Evolutionary conservation across 2,329 filamentous ascomycete species (phyloP), one percentile per base, ranked within the genome.

Genomic region (Neopestalotiopsis sp.): DNA sequence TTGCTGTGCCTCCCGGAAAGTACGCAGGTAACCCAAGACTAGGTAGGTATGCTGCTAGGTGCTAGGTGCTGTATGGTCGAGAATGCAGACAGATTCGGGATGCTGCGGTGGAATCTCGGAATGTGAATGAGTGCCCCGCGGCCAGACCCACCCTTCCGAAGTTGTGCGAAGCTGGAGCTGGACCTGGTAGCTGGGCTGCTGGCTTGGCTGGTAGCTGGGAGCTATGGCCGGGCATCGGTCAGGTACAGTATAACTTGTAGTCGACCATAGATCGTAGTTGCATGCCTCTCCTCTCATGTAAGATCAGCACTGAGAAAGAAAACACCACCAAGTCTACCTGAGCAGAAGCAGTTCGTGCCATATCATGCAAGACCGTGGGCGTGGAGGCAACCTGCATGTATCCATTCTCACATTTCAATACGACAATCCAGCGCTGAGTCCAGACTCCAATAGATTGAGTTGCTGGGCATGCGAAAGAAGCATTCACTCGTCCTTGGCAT

Each of bases 71-170:
- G 45, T 20, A 53, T 53, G 45, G 45, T 24, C 45, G 45, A 53
- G 17, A 53, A 38, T 38, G 59, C 28, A n/a, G n/a, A 62, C 40
- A 13, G 59, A 20, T 34, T 62, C 59, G 59, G 59, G 17, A 62
- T 62, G 34, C 59, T 40, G 59, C 59, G 59, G 59, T 62, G 59
- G 30, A 34, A 62, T 40, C 59, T 62, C 59, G 59, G 59, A 40
- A 20, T 62, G 34, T 62, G 30, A 14, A 62, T 4, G 14, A 20
- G 17, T 13, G 28, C 59, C 59, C 34, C 59, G 32, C 59, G 24
- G 24, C 59, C 12, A 28, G 59, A 30, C 32, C 59, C 59, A 62
- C 59, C 59, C 59, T 6, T 40, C 59, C 59, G 59, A 62, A 62
- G 30, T 34, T 34, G n/a, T 34, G 59, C 59, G 59, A 62, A 30